Evolutionary conservation across 1,284 basidiomycete genomes (phyloP).

Genomic region (Xerocomus minutiporus): DNA sequence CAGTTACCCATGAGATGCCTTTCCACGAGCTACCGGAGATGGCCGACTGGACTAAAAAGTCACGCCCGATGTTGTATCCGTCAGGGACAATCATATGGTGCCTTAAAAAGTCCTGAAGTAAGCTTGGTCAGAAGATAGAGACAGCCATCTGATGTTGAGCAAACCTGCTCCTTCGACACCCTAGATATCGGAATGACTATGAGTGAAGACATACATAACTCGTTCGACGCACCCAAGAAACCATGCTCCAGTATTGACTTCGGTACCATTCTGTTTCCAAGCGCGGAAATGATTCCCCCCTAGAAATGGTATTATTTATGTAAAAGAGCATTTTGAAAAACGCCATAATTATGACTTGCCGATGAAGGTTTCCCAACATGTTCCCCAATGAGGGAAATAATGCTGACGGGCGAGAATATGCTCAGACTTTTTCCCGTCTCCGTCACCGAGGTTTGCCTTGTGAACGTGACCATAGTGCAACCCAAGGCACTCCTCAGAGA

Average conservation of each 20-base stretch:
- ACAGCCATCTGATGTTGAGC: constrained; percentile 1
- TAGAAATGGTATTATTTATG: constrained; percentile 16
- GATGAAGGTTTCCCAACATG: constrained; percentile 68
- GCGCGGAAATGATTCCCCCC: constrained; percentile 64
- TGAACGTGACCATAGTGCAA: constrained; percentile 66
- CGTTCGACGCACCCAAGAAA: constrained; percentile 57
- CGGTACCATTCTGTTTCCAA: constrained; percentile 69
- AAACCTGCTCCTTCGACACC: constrained; percentile 66
- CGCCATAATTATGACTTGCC: constrained; percentile 40
- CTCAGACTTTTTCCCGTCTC: constrained; percentile 58
- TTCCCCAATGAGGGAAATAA: constrained; percentile 61
- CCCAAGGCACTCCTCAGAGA: constrained; percentile 70
- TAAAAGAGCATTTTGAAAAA: constrained; percentile 1
- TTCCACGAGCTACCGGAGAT: constrained; percentile 54
- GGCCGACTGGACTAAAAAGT: constrained; percentile 67
- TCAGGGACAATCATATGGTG: constrained; percentile 69
- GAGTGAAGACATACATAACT: background rate
- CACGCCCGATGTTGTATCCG: constrained; percentile 75
- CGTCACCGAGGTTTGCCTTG: constrained; percentile 69
- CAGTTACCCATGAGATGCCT: constrained; percentile 64
- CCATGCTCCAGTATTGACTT: constrained; percentile 60
- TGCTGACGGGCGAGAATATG: constrained; percentile 63
- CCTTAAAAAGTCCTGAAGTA: constrained; percentile 51
- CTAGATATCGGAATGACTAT: constrained; percentile 33
- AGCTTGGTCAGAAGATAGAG: background rate